Base-by-base conservation (phyloP, 2,329 filamentous ascomycete genomes). In the Nakataea oryzae region DNA sequence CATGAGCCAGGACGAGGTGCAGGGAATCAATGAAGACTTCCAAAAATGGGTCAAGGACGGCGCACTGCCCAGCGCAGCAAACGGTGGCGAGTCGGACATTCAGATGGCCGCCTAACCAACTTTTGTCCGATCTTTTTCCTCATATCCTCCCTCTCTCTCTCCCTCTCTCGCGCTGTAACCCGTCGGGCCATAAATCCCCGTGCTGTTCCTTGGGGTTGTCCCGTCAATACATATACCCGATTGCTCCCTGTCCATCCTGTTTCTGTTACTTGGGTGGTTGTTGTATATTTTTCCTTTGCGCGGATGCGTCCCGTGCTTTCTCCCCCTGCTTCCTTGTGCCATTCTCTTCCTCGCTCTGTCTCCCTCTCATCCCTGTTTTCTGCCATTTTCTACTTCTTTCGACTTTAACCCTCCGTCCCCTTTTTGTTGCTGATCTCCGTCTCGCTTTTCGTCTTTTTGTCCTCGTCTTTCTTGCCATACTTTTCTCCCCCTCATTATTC, bases 1-100 rank as follows among this genome's bases (percentile, higher is more conserved):
- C 62, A 79, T 91, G 74, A 89, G 88, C 72, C 89, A 90, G 74
- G 89, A 89, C 66, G 84, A 88, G 69, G 86, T 89, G n/a, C 80
- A 88, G 70, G 84, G 88, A 73, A 86, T 86, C 66, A 93, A 93
- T 76, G 84, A 86, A 69, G 82, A 83, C 63, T 85, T 81, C 68
- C 74, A 78, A 66, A 78, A 74, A 63, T 85, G 82, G 80, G 74
- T 79, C 67, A 76, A 79, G 57, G 79, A 84, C 29, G 81, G 80
- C 17, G 58, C 34, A 14, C 58, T 47, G 32, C 32, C 32, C 34
- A 50, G 32, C 34, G 32, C 30, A 54, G 14, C 26, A 7, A 28
- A 26, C 13, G 54, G 26, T 29, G 54, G 12, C 21, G 41, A 50
- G 41, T 3, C 21, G 3, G 41, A 50, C 41, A 17, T 50, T 50